phyloP scores from a whole-genome alignment of 257 asterid genomes.

The Ophiorrhiza pumila region DNA sequence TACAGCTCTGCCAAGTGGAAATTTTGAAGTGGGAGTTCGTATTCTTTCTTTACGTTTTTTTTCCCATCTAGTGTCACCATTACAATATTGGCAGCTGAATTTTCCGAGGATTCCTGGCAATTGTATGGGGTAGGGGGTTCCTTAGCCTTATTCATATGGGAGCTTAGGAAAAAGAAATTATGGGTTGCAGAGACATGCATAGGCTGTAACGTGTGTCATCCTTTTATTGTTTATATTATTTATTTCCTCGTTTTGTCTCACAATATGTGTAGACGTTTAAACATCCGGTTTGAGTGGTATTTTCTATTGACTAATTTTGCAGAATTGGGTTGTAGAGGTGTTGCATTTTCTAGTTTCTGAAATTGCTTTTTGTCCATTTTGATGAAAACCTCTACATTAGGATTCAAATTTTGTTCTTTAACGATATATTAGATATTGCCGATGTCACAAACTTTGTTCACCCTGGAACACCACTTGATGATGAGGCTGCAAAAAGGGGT shows the following conservation, averaged over 20 bases:
- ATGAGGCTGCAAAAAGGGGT: conserved; percentile 97
- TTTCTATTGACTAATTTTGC: neutral
- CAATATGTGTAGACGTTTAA: neutral
- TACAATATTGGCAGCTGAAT: neutral
- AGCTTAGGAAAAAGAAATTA: neutral
- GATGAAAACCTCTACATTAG: neutral
- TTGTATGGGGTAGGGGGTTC: neutral
- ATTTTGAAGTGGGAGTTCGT: conserved; percentile 99
- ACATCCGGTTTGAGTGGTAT: neutral
- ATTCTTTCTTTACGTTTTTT: conserved; percentile 42
- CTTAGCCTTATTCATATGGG: neutral
- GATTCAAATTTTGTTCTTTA: conserved; percentile 33
- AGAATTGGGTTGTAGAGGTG: neutral
- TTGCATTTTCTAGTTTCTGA: neutral
- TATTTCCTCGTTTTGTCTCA: neutral
- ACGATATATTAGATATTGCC: conserved; percentile 73
- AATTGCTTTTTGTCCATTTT: neutral
- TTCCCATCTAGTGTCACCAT: neutral
- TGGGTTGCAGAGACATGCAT: neutral
- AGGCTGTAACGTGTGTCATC: neutral
- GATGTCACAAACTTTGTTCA: conserved; percentile 97
- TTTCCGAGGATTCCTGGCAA: neutral
- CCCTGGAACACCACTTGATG: conserved; percentile 89
- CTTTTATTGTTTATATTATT: neutral
- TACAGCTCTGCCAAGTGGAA: conserved; percentile 77